Conservation (phyloP, 345 rosid species). For the Atalantia buxifolia region DNA sequence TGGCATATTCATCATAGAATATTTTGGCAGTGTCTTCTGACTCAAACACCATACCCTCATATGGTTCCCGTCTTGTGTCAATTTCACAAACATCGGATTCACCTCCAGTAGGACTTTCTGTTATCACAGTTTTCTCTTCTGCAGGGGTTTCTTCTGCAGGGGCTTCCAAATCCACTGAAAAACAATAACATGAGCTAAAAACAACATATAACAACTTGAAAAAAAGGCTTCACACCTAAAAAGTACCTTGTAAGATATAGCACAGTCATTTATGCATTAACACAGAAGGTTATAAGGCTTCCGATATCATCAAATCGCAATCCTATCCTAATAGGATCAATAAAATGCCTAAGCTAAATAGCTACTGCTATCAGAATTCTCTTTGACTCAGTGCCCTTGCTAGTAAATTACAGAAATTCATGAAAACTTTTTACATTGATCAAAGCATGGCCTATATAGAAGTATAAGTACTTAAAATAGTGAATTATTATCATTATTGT, state of each 20-base stretch:
- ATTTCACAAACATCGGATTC: slow-evolving; percentile 22
- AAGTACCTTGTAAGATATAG: neutral
- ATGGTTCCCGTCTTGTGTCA: slow-evolving; percentile 31
- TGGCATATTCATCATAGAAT: slow-evolving; percentile 48
- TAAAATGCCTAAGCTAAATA: neutral
- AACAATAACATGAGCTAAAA: neutral
- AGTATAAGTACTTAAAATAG: neutral
- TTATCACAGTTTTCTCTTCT: slow-evolving; percentile 10
- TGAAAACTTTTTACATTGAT: neutral
- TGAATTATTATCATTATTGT: neutral
- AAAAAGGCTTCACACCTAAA: neutral
- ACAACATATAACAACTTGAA: neutral
- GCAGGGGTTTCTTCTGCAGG: too few species aligned
- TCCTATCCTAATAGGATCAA: neutral
- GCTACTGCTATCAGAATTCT: neutral
- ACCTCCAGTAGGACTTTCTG: slow-evolving; percentile 13
- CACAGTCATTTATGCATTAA: neutral
- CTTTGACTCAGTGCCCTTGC: neutral
- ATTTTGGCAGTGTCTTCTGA: slow-evolving; percentile 44
- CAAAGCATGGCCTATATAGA: neutral
- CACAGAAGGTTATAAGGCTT: neutral
- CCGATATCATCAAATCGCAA: neutral
- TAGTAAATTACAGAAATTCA: neutral
- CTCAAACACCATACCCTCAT: slow-evolving; percentile 49
- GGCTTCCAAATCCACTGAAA: slow-evolving; percentile 10